Evolutionary conservation across 805 yeast species (phyloP), one percentile per base, ranked within the genome.

Genomic region (Ogataea henricii): DNA sequence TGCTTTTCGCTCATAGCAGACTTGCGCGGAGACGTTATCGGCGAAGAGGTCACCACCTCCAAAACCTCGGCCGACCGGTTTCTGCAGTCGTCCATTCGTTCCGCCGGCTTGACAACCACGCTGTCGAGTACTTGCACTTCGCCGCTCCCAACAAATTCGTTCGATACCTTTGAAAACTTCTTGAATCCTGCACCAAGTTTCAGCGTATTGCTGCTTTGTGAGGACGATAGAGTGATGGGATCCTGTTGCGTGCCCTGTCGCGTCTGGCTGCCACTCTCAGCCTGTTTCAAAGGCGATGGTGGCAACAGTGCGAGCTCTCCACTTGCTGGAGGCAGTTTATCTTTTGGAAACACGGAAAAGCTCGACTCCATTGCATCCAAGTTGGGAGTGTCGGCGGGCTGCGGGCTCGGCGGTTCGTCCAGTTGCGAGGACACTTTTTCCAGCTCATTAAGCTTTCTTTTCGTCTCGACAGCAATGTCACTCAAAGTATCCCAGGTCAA

Each of bases 51-150:
- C 8, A 56, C 47, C 2, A 56, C 48, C 40, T 56, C 60, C 14
- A 57, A 36, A 3, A 53, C 16, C 32, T 29, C 47, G 51, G 8
- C 42, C 6, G 26, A 26, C 3, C 21, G 17, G 23, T 9, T 39
- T n/a, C 20, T 14, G 18, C 8, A 6, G 18, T 16, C 20, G 4
- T 38, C 30, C 4, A 26, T 10, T 9, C 16, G 41, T 18, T 33
- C 27, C 1, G 54, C 49, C 6, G 49, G 39, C 18, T 35, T 38
- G n/a, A 51, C 52, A 30, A 46, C 36, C 4, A 57, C 41, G 21
- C 58, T 57, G 27, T 53, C 63, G 9, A 57, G 35, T 9, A 59
- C 61, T 39, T 57, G 63, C 7, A 59, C 49, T 14, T 52, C 58
- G 1, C 45, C 49, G n/a, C 29, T 27, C 13, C 13, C 13, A 12